These are phyloP conservation scores for Lentithecium fluviatile DNA, from an alignment of 495 filamentous ascomycete species.

Conservation along the genomic window DNA sequence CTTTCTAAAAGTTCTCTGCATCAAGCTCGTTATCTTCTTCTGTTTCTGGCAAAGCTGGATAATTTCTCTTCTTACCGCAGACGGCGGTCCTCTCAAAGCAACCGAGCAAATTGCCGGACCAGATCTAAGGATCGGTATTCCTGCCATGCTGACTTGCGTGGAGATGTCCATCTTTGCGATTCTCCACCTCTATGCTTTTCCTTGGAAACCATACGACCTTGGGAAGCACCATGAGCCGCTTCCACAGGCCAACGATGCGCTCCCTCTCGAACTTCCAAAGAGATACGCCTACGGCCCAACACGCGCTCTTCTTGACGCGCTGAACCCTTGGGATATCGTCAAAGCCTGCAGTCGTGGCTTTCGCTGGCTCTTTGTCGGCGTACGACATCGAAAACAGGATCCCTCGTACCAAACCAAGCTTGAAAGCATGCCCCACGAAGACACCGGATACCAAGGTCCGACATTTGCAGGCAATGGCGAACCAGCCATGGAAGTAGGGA, in stretches of 20 bases:
- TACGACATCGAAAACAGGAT: slow-evolving; percentile 55
- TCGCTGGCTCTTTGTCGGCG: slow-evolving; percentile 77
- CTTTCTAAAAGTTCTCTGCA: slow-evolving; percentile 80
- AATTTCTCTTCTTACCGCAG: slow-evolving; percentile 18
- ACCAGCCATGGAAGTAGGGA: not conserved
- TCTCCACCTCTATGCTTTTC: slow-evolving; percentile 81
- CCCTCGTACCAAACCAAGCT: slow-evolving; percentile 47
- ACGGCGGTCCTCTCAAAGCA: slow-evolving; percentile 49
- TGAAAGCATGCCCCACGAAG: slow-evolving; percentile 2
- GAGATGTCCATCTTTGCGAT: slow-evolving; percentile 85
- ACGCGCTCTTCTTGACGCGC: slow-evolving; percentile 68
- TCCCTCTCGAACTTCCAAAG: slow-evolving; percentile 15
- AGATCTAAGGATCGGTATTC: slow-evolving; percentile 80
- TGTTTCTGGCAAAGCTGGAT: slow-evolving; percentile 75
- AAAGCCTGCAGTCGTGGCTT: slow-evolving; percentile 75
- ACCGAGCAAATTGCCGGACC: slow-evolving; percentile 61
- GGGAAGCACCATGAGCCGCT: slow-evolving; percentile 45
- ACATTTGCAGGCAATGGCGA: slow-evolving; percentile 27
- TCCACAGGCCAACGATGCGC: slow-evolving; percentile 46
- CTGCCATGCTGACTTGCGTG: slow-evolving; percentile 73
- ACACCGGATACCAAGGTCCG: slow-evolving; percentile 13
- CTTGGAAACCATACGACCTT: slow-evolving; percentile 65
- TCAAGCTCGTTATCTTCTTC: slow-evolving; percentile 92
- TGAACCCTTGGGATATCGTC: slow-evolving; percentile 82
- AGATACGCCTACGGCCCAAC: slow-evolving; percentile 61